These are phyloP conservation scores for Pholiota conissans DNA, from an alignment of 768 basidiomycete genomes.

Conservation along the genomic window DNA sequence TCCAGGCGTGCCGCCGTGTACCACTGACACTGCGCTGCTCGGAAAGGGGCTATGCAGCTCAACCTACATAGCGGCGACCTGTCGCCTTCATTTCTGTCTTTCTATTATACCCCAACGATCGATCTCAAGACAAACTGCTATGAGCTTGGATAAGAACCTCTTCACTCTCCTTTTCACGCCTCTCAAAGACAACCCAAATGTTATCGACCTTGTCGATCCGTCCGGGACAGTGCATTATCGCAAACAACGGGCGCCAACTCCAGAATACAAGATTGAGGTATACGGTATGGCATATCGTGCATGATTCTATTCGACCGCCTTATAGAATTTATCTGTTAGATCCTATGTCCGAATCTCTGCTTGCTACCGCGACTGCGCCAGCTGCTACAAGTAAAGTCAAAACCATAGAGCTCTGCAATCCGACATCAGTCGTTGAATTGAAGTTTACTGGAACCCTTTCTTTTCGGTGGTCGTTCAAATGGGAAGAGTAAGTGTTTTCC, in stretches of 20 bases:
- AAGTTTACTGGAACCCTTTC: conserved; percentile 72
- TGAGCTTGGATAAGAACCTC: conserved; percentile 86
- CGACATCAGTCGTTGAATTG: conserved; percentile 66
- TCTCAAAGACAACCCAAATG: conserved; percentile 55
- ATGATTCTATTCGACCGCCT: neutral
- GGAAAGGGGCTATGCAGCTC: conserved; percentile 15
- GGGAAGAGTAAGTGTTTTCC: conserved; percentile 72
- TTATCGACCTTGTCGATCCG: conserved; percentile 71
- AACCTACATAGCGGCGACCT: neutral
- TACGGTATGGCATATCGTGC: conserved; percentile 49
- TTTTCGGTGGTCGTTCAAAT: conserved; percentile 79
- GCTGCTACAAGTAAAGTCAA: conserved; percentile 69
- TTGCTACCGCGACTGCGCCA: conserved; percentile 67
- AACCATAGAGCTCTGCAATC: conserved; percentile 75
- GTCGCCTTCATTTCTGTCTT: conserved; percentile 8
- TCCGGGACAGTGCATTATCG: conserved; percentile 67
- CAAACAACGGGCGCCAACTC: conserved; percentile 59
- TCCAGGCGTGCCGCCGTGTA: neutral
- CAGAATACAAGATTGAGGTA: conserved; percentile 62
- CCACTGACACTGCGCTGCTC: conserved; percentile 10
- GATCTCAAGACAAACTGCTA: conserved; percentile 27
- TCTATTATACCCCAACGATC: conserved; percentile 9
- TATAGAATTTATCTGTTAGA: conserved; percentile 42
- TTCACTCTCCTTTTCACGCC: conserved; percentile 75
- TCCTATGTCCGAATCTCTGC: conserved; percentile 68